phyloP scores from a whole-genome alignment of 1,284 basidiomycete genomes.

The Coniophora puteana region DNA sequence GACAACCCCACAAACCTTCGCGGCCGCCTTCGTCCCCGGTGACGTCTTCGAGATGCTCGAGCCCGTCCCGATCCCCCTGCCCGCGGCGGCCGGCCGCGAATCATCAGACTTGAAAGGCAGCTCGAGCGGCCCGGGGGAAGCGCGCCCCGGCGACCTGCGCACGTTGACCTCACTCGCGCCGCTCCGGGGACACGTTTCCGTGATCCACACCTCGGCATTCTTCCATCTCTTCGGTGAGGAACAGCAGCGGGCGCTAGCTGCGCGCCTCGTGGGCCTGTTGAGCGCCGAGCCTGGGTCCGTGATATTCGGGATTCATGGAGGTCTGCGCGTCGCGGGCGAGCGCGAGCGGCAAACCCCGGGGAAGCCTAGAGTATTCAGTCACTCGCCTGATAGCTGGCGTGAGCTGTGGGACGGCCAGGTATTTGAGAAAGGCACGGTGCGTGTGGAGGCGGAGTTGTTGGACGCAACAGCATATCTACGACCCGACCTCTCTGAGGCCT shows the following conservation, averaged over 20 bases:
- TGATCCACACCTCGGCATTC: constrained; percentile 24
- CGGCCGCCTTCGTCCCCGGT: constrained; percentile 27
- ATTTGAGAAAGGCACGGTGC: constrained; percentile 20
- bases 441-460: constrained; percentile 7
- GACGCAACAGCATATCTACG: no score
- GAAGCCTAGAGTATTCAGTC: constrained; percentile 21
- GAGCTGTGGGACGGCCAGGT: constrained; percentile 22
- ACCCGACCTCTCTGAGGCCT: no score
- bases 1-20: constrained; percentile 22
- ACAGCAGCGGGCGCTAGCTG: constrained; percentile 21
- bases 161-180: constrained; percentile 24
- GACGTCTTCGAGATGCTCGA: constrained; percentile 31
- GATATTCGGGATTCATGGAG: constrained; percentile 13
- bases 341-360: background rate
- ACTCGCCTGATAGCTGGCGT: constrained; percentile 21
- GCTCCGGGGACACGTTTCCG: constrained; percentile 21
- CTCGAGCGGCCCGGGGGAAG: no score
- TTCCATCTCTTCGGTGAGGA: constrained; percentile 32
- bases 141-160: constrained; percentile 12
- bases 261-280: constrained; percentile 22
- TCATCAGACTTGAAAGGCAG: no score
- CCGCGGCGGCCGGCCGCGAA: constrained; percentile 7
- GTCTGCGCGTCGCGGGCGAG: background rate
- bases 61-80: constrained; percentile 15
- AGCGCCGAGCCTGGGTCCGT: constrained; percentile 17